Conservation (phyloP, 768 basidiomycete species). For the Trametes maxima region DNA sequence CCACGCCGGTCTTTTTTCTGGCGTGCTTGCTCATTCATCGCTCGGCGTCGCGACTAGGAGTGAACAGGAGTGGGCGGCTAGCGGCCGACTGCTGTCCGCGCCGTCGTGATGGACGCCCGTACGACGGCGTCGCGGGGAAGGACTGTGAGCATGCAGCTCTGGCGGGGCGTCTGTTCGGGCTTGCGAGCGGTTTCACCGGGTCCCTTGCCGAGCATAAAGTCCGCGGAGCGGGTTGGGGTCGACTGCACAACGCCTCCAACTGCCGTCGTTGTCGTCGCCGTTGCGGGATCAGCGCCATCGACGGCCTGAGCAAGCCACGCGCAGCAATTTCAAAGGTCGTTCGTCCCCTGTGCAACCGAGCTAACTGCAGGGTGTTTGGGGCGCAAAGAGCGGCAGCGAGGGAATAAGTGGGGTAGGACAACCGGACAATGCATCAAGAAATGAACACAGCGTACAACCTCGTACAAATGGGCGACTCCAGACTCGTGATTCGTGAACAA, state of each 20-base stretch:
- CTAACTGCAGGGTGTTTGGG: neutral
- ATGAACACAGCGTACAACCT: conserved; percentile 7
- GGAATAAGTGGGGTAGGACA: neutral
- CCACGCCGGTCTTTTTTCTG: too few relatives aligned
- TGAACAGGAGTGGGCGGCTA: neutral
- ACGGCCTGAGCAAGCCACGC: neutral
- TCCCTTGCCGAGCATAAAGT: neutral
- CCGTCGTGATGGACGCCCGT: neutral
- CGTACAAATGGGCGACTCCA: neutral
- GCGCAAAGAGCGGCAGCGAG: neutral
- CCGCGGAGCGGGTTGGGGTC: neutral
- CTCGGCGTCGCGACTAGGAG: too few relatives aligned
- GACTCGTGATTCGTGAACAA: neutral
- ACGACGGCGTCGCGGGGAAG: neutral
- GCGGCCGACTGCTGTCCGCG: neutral
- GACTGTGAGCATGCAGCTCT: too few relatives aligned
- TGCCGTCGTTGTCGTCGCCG: neutral
- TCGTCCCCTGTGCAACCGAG: conserved; percentile 8
- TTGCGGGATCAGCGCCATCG: neutral
- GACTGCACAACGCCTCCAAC: neutral
- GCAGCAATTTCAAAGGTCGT: neutral
- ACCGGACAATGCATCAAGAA: conserved; percentile 5
- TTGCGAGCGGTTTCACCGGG: neutral
- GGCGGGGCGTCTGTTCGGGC: neutral
- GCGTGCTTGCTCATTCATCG: too few relatives aligned